Conservation (phyloP, 2,329 filamentous ascomycete species). For the Sporothrix humicola region DNA sequence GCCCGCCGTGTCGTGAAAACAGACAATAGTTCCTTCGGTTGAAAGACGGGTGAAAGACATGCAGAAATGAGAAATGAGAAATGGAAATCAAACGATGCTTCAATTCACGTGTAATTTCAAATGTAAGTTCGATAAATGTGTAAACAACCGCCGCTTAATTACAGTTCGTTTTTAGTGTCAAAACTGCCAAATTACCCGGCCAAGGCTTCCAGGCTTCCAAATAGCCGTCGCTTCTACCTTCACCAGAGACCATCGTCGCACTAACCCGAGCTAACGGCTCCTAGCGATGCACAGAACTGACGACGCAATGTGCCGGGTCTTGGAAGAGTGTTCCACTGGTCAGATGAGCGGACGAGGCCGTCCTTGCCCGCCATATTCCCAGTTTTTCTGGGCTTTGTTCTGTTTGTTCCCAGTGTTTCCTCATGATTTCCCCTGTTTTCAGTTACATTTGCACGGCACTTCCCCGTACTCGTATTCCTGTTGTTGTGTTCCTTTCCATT, state of each 20-base stretch:
- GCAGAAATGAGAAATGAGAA: too few relatives aligned
- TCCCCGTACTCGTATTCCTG: not conserved
- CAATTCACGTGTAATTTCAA: too few relatives aligned
- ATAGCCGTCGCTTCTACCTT: not conserved
- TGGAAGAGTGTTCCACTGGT: not conserved
- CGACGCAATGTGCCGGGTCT: not conserved
- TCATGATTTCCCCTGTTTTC: not conserved
- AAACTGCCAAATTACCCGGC: not conserved
- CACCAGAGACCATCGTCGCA: not conserved
- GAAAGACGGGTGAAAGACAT: not conserved
- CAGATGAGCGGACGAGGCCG: not conserved
- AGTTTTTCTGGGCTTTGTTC: not conserved
- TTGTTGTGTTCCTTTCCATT: not conserved
- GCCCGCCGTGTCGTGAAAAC: too few relatives aligned
- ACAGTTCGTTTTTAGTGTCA: too few relatives aligned
- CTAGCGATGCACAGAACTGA: not conserved
- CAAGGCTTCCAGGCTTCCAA: not conserved
- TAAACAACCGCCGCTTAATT: not conserved
- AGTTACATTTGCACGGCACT: not conserved
- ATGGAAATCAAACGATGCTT: not conserved
- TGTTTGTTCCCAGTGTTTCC: not conserved
- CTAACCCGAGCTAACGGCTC: not conserved
- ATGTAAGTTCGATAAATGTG: not conserved
- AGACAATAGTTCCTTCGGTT: not conserved
- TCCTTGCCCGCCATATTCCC: not conserved